A percentile compares a stretch with the other conserved stretches of the same genome.
Conservation (phyloP, 176 grass and related monocot genomes). For the Carex cristatella region DNA sequence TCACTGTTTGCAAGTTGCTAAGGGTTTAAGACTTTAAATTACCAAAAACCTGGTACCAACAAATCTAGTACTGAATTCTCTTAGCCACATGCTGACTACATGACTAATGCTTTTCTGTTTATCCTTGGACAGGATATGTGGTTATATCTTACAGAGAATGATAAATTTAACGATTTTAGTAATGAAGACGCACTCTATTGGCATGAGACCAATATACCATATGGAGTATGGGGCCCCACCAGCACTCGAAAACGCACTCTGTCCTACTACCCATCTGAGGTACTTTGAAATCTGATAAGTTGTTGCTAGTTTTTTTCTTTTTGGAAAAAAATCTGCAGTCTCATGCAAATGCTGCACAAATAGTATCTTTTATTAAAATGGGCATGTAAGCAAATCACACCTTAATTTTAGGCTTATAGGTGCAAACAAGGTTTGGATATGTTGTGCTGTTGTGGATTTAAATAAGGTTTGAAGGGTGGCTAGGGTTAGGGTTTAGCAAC, state of each 20-base stretch:
- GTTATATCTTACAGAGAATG: slow-evolving; percentile 85
- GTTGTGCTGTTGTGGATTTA: background rate
- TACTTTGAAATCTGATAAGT: slow-evolving; percentile 26
- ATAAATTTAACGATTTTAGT: slow-evolving; percentile 84
- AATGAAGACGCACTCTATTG: slow-evolving; percentile 88
- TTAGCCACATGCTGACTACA: background rate
- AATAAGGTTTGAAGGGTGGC: background rate
- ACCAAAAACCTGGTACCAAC: background rate
- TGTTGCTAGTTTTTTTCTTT: background rate
- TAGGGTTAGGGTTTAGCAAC: background rate
- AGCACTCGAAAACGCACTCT: slow-evolving; percentile 59
- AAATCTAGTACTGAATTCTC: background rate
- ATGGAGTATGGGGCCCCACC: slow-evolving; percentile 69
- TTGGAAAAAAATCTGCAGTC: background rate
- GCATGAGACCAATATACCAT: slow-evolving; percentile 98
- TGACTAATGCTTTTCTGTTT: background rate
- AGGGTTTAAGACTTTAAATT: background rate
- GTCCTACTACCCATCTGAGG: slow-evolving; percentile 89
- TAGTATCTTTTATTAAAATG: background rate
- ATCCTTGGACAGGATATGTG: slow-evolving; percentile 78
- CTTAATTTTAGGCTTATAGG: background rate
- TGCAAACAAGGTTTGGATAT: background rate
- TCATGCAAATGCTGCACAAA: background rate
- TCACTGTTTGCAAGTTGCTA: slow-evolving; percentile 1
- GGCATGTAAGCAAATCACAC: background rate